Conservation (phyloP, 306 rosid species). For the Acacia acuminata region DNA sequence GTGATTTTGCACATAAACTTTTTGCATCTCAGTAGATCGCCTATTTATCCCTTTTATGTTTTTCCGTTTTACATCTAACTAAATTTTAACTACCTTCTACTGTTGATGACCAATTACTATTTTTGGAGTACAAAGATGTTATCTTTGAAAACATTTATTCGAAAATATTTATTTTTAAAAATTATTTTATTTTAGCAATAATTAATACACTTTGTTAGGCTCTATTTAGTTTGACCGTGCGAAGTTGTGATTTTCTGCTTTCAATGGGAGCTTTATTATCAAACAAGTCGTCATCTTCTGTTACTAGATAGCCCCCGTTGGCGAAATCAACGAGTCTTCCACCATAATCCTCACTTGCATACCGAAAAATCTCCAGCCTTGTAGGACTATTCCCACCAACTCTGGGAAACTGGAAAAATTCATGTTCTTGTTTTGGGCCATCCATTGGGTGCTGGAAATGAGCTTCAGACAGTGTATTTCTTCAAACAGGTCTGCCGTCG, state of each 20-base stretch:
- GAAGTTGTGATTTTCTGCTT: slow-evolving; percentile 29
- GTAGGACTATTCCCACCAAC: neutral
- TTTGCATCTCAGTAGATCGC: neutral
- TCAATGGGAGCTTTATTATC: slow-evolving; percentile 20
- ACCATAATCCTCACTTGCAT: slow-evolving; percentile 44
- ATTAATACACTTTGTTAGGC: no score
- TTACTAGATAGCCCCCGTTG: slow-evolving; percentile 43
- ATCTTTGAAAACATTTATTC: neutral
- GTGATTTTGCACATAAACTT: neutral
- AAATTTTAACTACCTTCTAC: neutral
- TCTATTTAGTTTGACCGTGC: slow-evolving; percentile 36
- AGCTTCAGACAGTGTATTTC: slow-evolving; percentile 38
- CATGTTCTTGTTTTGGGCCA: slow-evolving; percentile 29
- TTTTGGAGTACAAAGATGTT: neutral
- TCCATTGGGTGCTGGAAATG: slow-evolving; percentile 32
- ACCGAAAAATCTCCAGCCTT: slow-evolving; percentile 10
- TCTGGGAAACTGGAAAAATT: slow-evolving; percentile 17
- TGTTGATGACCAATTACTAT: neutral
- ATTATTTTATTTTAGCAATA: neutral
- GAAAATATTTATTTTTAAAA: neutral
- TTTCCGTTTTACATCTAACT: neutral
- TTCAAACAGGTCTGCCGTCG: no score
- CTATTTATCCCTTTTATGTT: neutral
- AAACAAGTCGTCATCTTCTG: slow-evolving; percentile 47
- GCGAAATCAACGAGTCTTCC: slow-evolving; percentile 48